Conservation (phyloP, 495 filamentous ascomycete genomes). For the Massariosphaeria phaeospora region DNA sequence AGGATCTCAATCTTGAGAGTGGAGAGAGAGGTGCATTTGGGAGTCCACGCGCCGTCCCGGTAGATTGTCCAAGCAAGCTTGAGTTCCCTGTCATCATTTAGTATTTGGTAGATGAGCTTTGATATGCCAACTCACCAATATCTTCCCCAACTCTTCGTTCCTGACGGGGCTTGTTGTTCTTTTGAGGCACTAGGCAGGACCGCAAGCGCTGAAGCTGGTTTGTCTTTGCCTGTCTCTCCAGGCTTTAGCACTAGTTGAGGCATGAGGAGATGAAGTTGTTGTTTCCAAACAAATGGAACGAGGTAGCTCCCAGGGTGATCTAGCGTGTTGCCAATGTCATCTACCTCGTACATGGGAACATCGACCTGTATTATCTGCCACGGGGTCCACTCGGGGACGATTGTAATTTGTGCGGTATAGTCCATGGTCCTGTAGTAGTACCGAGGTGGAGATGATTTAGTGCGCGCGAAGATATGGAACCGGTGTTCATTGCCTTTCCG, state of each 20-base stretch:
- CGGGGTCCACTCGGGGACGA: background rate
- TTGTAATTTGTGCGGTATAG: background rate
- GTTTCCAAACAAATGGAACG: background rate
- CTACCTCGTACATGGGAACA: constrained; percentile 2
- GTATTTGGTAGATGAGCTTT: no score
- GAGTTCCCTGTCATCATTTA: no score
- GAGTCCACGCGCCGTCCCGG: background rate
- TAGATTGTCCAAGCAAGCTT: background rate
- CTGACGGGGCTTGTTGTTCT: no score
- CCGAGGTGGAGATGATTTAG: background rate
- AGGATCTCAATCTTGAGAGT: no score
- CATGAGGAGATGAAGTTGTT: background rate
- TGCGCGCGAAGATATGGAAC: background rate
- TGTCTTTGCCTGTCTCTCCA: no score
- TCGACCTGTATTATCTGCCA: background rate
- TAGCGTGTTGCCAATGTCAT: background rate
- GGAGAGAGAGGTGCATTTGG: no score
- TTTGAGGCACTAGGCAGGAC: no score
- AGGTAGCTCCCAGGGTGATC: background rate
- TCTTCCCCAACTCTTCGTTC: no score
- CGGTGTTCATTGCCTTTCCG: background rate
- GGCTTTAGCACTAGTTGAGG: background rate
- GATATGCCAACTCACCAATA: no score
- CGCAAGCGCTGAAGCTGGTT: no score
- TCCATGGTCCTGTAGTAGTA: background rate